phyloP scores from a whole-genome alignment of 176 grass and related monocot genomes.

The Triticum timopheevii region DNA sequence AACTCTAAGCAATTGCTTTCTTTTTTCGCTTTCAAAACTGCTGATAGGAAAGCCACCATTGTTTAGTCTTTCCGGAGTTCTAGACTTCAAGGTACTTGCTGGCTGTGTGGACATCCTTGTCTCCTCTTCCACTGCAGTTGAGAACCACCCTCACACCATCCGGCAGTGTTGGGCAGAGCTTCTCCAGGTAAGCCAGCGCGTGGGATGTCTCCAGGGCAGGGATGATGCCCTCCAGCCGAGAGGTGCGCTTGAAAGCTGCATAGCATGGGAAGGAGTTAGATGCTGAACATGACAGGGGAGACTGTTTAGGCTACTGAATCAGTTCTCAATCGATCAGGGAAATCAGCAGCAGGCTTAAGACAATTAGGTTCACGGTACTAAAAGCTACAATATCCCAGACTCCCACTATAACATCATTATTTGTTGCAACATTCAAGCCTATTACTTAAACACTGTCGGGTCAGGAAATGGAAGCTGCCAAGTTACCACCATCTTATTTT shows the following conservation, averaged over 20 bases:
- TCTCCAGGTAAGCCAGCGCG: slow-evolving; percentile 81
- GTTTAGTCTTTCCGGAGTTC: slow-evolving; percentile 6
- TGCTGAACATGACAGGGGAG: neutral
- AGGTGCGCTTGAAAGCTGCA: slow-evolving; percentile 88
- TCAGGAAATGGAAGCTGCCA: neutral
- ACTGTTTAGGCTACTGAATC: neutral
- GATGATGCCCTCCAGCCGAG: slow-evolving; percentile 95
- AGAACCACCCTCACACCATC: slow-evolving; percentile 72
- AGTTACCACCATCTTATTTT: neutral
- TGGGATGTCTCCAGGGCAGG: slow-evolving; percentile 96
- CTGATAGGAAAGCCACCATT: slow-evolving; percentile 1
- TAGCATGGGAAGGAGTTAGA: neutral
- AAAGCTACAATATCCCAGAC: neutral
- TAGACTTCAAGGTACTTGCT: slow-evolving; percentile 87
- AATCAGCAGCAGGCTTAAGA: neutral
- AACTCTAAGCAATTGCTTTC: neutral
- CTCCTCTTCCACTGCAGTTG: slow-evolving; percentile 88
- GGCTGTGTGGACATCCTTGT: slow-evolving; percentile 98
- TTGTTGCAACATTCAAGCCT: neutral
- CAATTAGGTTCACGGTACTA: neutral
- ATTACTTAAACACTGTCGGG: neutral
- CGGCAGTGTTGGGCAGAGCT: slow-evolving; percentile 74
- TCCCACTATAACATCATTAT: neutral
- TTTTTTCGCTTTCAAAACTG: slow-evolving; percentile 30
- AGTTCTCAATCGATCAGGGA: neutral